A percentile compares a stretch with the other conserved stretches of the same genome.
These are phyloP conservation scores for Alloascoidea africana DNA, from an alignment of 805 yeast genomes.

Conservation along the genomic window DNA sequence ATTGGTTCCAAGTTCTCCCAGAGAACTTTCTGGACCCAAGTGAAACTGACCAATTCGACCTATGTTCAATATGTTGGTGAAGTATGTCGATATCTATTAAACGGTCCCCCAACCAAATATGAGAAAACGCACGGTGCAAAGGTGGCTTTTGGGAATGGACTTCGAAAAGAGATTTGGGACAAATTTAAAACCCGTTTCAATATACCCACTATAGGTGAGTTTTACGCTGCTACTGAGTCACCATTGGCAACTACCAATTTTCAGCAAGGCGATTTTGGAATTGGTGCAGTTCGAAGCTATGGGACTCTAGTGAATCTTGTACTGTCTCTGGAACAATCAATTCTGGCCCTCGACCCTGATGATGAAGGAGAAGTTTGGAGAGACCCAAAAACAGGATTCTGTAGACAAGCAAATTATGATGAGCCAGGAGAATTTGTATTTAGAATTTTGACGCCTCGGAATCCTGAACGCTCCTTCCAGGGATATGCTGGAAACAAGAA, in stretches of 20 bases:
- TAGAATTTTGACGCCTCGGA: constrained; percentile 42
- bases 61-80: constrained; percentile 92
- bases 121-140: constrained; percentile 45
- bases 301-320: constrained; percentile 42
- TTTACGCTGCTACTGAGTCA: constrained; percentile 87
- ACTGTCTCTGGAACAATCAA: constrained; percentile 35
- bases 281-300: constrained; percentile 80
- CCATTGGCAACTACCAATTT: constrained; percentile 77
- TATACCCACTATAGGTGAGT: constrained; percentile 69
- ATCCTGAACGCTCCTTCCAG: constrained; percentile 61
- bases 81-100: constrained; percentile 72
- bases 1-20: constrained; percentile 74
- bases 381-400: constrained; percentile 48
- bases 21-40: constrained; percentile 82
- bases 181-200: constrained; percentile 66
- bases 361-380: constrained; percentile 62
- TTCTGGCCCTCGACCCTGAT: constrained; percentile 68
- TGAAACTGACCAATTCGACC: constrained; percentile 51
- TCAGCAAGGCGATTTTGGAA: constrained; percentile 65
- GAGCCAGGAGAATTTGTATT: constrained; percentile 85
- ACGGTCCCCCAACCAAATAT: constrained; percentile 43
- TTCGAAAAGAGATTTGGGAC: constrained; percentile 79
- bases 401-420: constrained; percentile 33
- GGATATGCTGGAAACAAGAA: constrained; percentile 73
- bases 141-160: constrained; percentile 83